Evolutionary conservation across 1,284 basidiomycete genomes (phyloP).

Genomic region (Somion occarium): DNA sequence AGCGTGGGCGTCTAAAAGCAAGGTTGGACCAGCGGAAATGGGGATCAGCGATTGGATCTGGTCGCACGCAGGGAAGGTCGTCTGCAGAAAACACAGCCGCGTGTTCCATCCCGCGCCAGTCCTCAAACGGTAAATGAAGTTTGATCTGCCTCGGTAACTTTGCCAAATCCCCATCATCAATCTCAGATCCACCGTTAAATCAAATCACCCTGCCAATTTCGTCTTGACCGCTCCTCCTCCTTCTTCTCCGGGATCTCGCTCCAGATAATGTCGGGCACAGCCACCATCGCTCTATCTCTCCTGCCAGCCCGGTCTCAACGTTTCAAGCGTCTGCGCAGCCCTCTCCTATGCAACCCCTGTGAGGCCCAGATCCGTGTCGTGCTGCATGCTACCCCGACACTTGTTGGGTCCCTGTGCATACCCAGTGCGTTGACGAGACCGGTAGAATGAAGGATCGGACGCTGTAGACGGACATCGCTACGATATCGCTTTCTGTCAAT

Average conservation of each 20-base stretch:
- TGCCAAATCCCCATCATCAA: slow-evolving; percentile 3
- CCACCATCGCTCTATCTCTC: neutral
- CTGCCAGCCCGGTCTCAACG: neutral
- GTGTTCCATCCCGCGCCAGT: neutral
- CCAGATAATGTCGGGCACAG: neutral
- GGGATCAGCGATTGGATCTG: slow-evolving; percentile 4
- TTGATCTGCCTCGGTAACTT: slow-evolving; percentile 8
- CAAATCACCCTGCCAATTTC: neutral
- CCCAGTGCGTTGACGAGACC: neutral
- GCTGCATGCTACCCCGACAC: neutral
- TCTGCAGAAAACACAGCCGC: neutral
- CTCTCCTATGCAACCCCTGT: no score
- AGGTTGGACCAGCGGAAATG: slow-evolving; percentile 18
- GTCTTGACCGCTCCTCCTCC: neutral
- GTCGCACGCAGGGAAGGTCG: slow-evolving; percentile 18
- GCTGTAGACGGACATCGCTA: neutral
- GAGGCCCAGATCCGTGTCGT: no score
- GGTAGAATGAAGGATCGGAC: neutral
- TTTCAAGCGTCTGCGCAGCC: neutral
- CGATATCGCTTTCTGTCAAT: neutral
- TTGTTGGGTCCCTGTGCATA: neutral
- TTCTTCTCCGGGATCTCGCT: neutral
- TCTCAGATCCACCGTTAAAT: slow-evolving; percentile 5
- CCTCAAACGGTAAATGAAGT: slow-evolving; percentile 4
- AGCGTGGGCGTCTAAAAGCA: slow-evolving; percentile 9